These are phyloP conservation scores for Botryotinia globosa DNA, from an alignment of 2,329 filamentous ascomycete species.

Conservation along the genomic window DNA sequence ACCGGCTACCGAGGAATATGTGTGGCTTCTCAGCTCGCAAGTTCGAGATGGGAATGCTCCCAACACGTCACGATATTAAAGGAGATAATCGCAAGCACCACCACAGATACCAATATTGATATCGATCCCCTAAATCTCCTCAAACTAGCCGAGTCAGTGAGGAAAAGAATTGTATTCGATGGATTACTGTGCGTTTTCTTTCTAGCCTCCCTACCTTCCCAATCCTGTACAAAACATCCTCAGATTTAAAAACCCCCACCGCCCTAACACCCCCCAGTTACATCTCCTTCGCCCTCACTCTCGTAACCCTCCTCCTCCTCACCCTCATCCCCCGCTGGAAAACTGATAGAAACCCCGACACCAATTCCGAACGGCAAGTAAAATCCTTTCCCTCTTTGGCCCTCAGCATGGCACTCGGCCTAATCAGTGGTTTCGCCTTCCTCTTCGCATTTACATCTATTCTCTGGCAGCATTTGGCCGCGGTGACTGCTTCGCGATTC, in stretches of 20 bases:
- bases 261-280: background rate
- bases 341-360: background rate
- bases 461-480: background rate
- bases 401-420: background rate
- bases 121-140: background rate
- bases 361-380: background rate
- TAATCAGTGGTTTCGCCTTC: background rate
- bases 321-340: background rate
- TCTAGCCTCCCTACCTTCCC: background rate
- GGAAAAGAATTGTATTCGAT: background rate
- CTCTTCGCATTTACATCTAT: background rate
- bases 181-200: background rate
- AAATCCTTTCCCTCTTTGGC: background rate
- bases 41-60: background rate
- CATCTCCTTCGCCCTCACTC: background rate
- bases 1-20: background rate
- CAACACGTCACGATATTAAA: background rate
- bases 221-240: background rate
- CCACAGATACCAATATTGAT: background rate
- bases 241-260: rapidly evolving
- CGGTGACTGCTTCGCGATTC: background rate
- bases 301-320: background rate
- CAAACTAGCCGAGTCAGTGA: background rate
- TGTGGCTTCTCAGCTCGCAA: background rate
- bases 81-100: background rate